Base-by-base conservation (phyloP, 2,329 filamentous ascomycete genomes). In the Colletotrichum sp. region DNA sequence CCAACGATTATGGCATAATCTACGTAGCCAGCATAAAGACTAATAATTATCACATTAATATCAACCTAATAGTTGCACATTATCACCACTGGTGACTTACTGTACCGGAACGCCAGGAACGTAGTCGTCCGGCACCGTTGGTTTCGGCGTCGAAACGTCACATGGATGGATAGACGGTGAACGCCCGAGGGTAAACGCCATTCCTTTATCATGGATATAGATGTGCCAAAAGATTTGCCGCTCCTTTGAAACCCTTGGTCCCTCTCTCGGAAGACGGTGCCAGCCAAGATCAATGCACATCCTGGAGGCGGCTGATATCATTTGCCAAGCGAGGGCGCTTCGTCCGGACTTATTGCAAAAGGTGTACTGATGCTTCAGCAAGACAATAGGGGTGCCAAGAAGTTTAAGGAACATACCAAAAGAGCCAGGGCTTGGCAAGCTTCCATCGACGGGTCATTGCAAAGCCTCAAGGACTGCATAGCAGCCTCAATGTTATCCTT, bases 281-380 rank as follows among this genome's bases (percentile, higher is more conserved):
- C 80, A 77, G 9, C 81, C 81, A 2, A 82, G 73, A 64, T 82
- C 81, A 3, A 82, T 64, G 58, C 73, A 78, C 18, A 78, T 78
- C 14, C 80, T 76, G 6, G 81, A 80, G 14, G 80, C 78, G 7
- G 78, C 74, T 7, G 77, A 80, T 5, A 81, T 75, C 12, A 82
- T 43, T n/a, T 80, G 77, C 79, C 81, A 82, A 16, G 80, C 80
- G 9, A 81, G 79, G 6, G 79, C 77, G 59, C 76, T 80, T 34
- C 81, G 79, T 3, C 81, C 81, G 63, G 77, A 71, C 52, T 79
- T 81, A 30, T 79, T 77, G 36, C 80, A 82, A 58, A 80, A 82
- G 0, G 58, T 73, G 28, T 59, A 66, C 71, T 68, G 7, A 10
- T 30, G 28, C 28, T 30, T 30, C 28, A 30, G 28, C 28, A 30